These are phyloP conservation scores for Curvularia sp. DNA, from an alignment of 2,329 filamentous ascomycete genomes.

Conservation along the genomic window DNA sequence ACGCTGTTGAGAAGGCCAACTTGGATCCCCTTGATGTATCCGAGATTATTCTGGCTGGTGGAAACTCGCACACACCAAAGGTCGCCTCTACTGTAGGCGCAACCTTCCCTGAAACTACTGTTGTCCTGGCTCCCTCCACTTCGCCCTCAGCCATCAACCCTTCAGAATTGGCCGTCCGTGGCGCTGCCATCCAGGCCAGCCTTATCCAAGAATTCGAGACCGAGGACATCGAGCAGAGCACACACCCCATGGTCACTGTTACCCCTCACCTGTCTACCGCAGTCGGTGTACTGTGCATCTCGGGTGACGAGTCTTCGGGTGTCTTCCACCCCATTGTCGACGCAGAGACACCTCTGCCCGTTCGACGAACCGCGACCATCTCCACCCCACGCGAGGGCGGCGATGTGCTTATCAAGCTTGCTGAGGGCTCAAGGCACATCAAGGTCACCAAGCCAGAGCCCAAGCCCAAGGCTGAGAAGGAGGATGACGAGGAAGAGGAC, in stretches of 20 bases:
- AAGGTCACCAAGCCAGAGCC: conserved; percentile 89
- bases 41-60: conserved; percentile 92
- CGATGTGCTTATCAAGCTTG: conserved; percentile 85
- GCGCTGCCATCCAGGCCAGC: conserved; percentile 93
- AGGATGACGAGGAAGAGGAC: conserved; percentile 67
- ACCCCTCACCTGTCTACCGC: conserved; percentile 89
- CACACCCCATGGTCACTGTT: conserved; percentile 92
- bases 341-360: conserved; percentile 87
- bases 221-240: conserved; percentile 93
- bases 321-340: conserved; percentile 82
- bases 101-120: conserved; percentile 82
- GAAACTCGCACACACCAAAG: conserved; percentile 91
- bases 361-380: conserved; percentile 83
- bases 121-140: conserved; percentile 83
- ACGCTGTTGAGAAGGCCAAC: conserved; percentile 87
- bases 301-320: conserved; percentile 65
- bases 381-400: conserved; percentile 79
- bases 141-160: conserved; percentile 83
- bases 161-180: conserved; percentile 84
- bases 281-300: conserved; percentile 79
- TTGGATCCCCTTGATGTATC: conserved; percentile 92
- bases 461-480: conserved; percentile 71
- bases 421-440: conserved; percentile 88
- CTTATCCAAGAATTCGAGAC: conserved; percentile 93
- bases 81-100: conserved; percentile 80